Evolutionary conservation across 1,284 basidiomycete species (phyloP), one percentile per base, ranked within the genome.

Genomic region (Apiotrichum brassicae): DNA sequence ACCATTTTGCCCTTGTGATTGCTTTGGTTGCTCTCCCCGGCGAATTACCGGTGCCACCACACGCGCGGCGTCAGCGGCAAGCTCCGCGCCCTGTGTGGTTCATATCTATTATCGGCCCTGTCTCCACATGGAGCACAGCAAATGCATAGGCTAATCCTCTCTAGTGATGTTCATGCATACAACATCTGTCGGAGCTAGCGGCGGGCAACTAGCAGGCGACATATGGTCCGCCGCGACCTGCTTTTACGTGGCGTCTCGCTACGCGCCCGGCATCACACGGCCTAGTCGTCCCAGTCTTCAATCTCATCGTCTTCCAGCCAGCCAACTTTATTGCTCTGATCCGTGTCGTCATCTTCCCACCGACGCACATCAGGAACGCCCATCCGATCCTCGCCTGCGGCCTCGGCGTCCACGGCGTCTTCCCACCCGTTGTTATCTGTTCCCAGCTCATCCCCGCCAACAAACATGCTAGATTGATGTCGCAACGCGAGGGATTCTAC

Each of bases 401-500:
- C 37, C 16, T 50, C 46, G 3, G 43, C 32, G 3, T 49, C 44
- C n/a, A 44, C 36, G 12, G 22, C 26, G 9, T 50, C 47, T 13
- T 48, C 43, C 8, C 32, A 48, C 2, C 32, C 50, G 26, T 11
- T 7, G 19, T 37, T 22, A 37, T 37, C 26, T 34, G 46, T 12
- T 34, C n/a, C 30, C 11, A 51, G 25, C 32, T 53, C 48, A 35
- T 45, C 23, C 3, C 25, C 36, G 7, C 35, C 25, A 4, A 16
- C 14, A n/a, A 26, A 40, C 28, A 39, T 18, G n/a, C 30, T 14
- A 14, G 13, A 16, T 19, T 54, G 68, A 6, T 60, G 48, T 1
- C 61, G 61, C 26, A 71, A 40, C 3, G 53, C 33, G 3, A 70
- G 52, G 1, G 59, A 42, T 24, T 64, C 60, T 14, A 62, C 62